Evolutionary conservation across 1,284 basidiomycete species (phyloP).

Genomic region (Inonotus obliquus): DNA sequence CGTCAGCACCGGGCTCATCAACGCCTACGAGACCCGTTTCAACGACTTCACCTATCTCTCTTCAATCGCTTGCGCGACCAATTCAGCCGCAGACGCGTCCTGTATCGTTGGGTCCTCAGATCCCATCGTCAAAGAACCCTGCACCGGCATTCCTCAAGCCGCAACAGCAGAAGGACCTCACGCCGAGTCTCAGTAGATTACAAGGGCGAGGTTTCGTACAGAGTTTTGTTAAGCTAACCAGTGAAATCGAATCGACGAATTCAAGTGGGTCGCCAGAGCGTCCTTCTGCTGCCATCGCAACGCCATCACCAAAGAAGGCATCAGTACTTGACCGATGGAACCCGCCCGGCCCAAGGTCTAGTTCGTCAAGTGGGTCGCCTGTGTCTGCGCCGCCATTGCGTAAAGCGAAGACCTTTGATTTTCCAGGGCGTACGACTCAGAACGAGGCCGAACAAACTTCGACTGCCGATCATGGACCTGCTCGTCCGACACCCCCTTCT

Average conservation of each 20-base stretch:
- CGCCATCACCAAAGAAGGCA: slow-evolving; percentile 22
- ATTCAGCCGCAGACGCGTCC: slow-evolving; percentile 47
- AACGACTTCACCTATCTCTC: slow-evolving; percentile 32
- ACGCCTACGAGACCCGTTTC: slow-evolving; percentile 27
- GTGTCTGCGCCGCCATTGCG: slow-evolving; percentile 14
- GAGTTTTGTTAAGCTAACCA: slow-evolving; percentile 67
- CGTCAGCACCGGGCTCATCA: background rate
- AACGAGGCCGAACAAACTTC: background rate
- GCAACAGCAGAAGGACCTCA: slow-evolving; percentile 58
- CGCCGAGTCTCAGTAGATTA: slow-evolving; percentile 74
- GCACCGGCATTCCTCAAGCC: slow-evolving; percentile 60
- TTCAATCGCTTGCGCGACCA: slow-evolving; percentile 49
- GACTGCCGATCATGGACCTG: background rate
- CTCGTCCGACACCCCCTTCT: slow-evolving; percentile 1
- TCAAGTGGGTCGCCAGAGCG: slow-evolving; percentile 13
- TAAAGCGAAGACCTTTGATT: slow-evolving; percentile 17
- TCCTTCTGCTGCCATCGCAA: background rate
- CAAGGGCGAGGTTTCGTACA: slow-evolving; percentile 80
- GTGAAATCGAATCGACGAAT: slow-evolving; percentile 38
- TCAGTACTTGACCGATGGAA: slow-evolving; percentile 72
- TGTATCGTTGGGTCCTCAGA: slow-evolving; percentile 36
- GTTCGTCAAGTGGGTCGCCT: slow-evolving; percentile 19
- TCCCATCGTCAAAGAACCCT: slow-evolving; percentile 37
- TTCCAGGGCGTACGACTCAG: background rate
- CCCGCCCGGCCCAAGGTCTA: slow-evolving; percentile 22